phyloP scores from a whole-genome alignment of 2,329 filamentous ascomycete genomes.

The Phialemoniopsis sp. region DNA sequence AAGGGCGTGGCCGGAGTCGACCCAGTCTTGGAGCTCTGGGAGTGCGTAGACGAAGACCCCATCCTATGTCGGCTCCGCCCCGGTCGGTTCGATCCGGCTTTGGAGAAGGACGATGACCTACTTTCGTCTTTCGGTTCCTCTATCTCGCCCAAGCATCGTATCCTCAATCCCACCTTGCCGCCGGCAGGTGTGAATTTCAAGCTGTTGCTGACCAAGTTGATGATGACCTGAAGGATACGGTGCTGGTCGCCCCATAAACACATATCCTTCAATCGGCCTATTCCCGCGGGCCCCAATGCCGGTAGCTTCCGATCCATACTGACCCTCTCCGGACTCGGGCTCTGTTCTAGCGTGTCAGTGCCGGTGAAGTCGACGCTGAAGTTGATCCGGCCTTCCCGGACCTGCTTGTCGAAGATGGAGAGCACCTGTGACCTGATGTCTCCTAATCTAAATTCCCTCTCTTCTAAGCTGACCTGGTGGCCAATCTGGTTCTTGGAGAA shows the following conservation, averaged over 20 bases:
- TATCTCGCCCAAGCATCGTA: slow-evolving; percentile 66
- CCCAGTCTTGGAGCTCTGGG: slow-evolving; percentile 38
- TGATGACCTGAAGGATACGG: slow-evolving; percentile 85
- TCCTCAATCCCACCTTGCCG: slow-evolving; percentile 71
- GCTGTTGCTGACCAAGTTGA: slow-evolving; percentile 88
- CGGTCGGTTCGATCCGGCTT: slow-evolving; percentile 33
- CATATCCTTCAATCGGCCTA: slow-evolving; percentile 76
- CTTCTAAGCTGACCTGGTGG: slow-evolving; percentile 75
- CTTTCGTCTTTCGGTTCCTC: slow-evolving; percentile 41
- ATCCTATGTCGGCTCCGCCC: slow-evolving; percentile 37
- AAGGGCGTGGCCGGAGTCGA: slow-evolving; percentile 17
- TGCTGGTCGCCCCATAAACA: slow-evolving; percentile 91
- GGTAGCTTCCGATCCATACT: slow-evolving; percentile 37
- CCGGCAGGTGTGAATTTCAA: slow-evolving; percentile 82
- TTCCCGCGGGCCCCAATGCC: slow-evolving; percentile 60
- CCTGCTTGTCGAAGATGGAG: slow-evolving; percentile 88
- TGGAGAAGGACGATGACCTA: slow-evolving; percentile 49
- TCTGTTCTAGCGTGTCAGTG: slow-evolving; percentile 24
- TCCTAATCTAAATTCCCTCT: slow-evolving; percentile 79
- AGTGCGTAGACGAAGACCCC: slow-evolving; percentile 45
- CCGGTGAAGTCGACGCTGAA: slow-evolving; percentile 70
- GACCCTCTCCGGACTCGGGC: slow-evolving; percentile 23
- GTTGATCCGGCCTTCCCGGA: slow-evolving; percentile 71
- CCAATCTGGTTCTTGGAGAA: slow-evolving; percentile 96
- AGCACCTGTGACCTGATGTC: slow-evolving; percentile 79